Evolutionary conservation across 1,139 yeast species (phyloP).

Genomic region (Yamadazyma mexicana): DNA sequence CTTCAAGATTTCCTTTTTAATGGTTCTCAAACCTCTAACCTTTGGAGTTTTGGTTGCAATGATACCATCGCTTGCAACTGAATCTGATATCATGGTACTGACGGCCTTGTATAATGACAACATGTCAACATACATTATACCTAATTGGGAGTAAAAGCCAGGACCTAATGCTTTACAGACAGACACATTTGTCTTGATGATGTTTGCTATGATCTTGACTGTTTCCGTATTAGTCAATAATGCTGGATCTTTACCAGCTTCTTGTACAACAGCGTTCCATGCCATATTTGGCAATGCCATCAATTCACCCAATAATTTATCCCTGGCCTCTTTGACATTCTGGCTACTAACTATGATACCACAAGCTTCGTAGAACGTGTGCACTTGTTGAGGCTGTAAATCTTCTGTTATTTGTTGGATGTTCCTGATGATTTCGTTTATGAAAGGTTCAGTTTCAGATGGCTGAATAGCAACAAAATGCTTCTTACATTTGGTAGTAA

Average conservation of each 20-base stretch:
- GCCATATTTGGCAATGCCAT: conserved; percentile 94
- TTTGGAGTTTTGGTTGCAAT: conserved; percentile 95
- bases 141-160: conserved; percentile 85
- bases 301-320: conserved; percentile 69
- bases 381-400: conserved; percentile 95
- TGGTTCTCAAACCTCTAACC: conserved; percentile 92
- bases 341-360: conserved; percentile 93
- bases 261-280: conserved; percentile 86
- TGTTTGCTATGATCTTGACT: conserved; percentile 89
- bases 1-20: conserved; percentile 90
- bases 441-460: conserved; percentile 89
- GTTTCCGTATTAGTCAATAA: conserved; percentile 80
- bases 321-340: conserved; percentile 58
- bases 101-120: conserved; percentile 87
- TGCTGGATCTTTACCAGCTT: conserved; percentile 88
- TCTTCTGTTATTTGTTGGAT: conserved; percentile 88
- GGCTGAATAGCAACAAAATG: conserved; percentile 90
- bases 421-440: conserved; percentile 81
- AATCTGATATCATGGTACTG: conserved; percentile 79
- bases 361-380: conserved; percentile 96
- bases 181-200: conserved; percentile 90
- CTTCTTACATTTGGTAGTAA: conserved; percentile 90
- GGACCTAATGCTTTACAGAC: conserved; percentile 94
- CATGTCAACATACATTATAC: conserved; percentile 86
- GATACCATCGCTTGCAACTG: conserved; percentile 76